phyloP scores from a whole-genome alignment of 2,329 filamentous ascomycete species.

The Aspergillus fumigatiaffinis region DNA sequence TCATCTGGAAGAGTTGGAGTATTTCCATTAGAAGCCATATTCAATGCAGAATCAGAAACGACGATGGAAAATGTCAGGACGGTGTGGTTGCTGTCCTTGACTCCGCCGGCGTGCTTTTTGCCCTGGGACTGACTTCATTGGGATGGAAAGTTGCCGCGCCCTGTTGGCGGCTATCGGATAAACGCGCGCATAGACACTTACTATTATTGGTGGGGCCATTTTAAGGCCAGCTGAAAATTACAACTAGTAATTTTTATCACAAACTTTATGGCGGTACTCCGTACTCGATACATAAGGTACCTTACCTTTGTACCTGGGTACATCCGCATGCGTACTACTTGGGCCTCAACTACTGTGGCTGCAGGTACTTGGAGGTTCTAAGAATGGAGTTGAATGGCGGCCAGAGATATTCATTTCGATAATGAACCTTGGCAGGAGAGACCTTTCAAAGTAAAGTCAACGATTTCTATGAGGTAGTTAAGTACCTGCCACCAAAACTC shows the following conservation, averaged over 20 bases:
- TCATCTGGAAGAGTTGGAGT: conserved; percentile 47
- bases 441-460: neutral
- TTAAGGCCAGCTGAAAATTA: neutral
- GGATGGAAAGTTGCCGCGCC: conserved; percentile 4
- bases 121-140: conserved; percentile 1
- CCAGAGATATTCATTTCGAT: neutral
- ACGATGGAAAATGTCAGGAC: neutral
- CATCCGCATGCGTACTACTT: neutral
- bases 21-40: conserved; percentile 42
- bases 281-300: no score
- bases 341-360: neutral
- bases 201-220: conserved; percentile 7
- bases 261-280: neutral
- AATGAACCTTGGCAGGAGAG: neutral
- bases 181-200: conserved; percentile 6
- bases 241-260: neutral
- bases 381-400: neutral
- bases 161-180: conserved; percentile 1
- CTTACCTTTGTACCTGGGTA: no score
- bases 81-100: neutral
- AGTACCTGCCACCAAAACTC: no score
- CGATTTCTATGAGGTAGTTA: neutral
- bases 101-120: neutral
- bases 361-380: neutral
- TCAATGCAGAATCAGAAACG: conserved; percentile 4